Base-by-base conservation (phyloP, 2,329 filamentous ascomycete genomes). In the Raffaelea deltoideospora region DNA sequence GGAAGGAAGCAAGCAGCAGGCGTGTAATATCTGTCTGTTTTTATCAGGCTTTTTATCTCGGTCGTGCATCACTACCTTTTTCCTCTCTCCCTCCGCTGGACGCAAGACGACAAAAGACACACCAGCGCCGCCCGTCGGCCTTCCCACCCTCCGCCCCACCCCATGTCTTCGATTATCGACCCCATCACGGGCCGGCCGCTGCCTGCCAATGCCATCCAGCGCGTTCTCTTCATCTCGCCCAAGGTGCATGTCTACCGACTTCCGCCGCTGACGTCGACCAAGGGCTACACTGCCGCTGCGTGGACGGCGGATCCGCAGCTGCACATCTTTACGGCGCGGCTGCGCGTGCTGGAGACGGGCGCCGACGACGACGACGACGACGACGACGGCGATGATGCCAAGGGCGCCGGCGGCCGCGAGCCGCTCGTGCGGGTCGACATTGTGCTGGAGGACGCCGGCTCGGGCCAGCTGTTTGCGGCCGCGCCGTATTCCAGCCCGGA, bases 191-290 rank as follows among this genome's bases (percentile, higher is more conserved):
- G 78, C 48, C 61, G 60, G 24, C 57, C 76, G 45, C 69, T 85
- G 46, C 77, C 81, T 38, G 54, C 72, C 36, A 80, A 83, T 52
- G 79, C 84, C 48, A 88, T 92, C 59, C 82, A 90, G 59, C 78
- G 84, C 54, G 66, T 90, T 53, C 78, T 92, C 55, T 87, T 84
- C 69, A 63, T 86, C 54, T 72, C 77, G 44, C 63, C 68, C 49
- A 64, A 69, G 45, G 79, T 90, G 45, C 83, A 92, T 63, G 71
- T 93, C 64, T 94, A 93, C 67, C 76, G 79, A 51, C 86, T 92
- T 54, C 85, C 85, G 15, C 84, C 85, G 19, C 65, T 86, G 40
- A 68, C 77, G 31, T 79, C 78, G 15, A 84, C 76, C 48, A 79
- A 80, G 54, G 85, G 85, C 55, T 81, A 93, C 65, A 70, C 69